These are phyloP conservation scores for Candida ascalaphidarum DNA, from an alignment of 805 yeast species.

Conservation along the genomic window DNA sequence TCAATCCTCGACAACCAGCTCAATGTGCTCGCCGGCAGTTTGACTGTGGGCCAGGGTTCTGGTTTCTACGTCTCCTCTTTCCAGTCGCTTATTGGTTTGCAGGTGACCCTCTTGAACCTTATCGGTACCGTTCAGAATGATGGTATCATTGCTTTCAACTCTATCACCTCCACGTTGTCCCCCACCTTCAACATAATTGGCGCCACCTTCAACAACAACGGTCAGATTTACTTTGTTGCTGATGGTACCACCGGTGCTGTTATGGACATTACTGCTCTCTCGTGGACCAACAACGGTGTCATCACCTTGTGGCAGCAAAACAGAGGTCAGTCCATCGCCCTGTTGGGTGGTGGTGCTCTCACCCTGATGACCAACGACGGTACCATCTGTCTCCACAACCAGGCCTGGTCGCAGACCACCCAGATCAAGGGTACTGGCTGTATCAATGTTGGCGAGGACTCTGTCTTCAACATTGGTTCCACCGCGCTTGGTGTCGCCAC, in stretches of 20 bases:
- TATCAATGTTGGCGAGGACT: slow-evolving; percentile 2
- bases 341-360: slow-evolving; percentile 3
- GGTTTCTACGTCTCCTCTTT: slow-evolving; percentile 9
- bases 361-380: slow-evolving; percentile 16
- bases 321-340: too few relatives aligned
- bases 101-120: slow-evolving; percentile 4
- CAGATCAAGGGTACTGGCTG: slow-evolving; percentile 17
- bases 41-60: neutral
- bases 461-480: too few relatives aligned
- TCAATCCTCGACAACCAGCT: slow-evolving; percentile 8
- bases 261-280: too few relatives aligned
- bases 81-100: slow-evolving; percentile 5
- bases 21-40: slow-evolving; percentile 3
- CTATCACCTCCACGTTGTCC: slow-evolving; percentile 5
- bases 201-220: slow-evolving; percentile 8
- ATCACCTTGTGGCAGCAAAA: too few relatives aligned
- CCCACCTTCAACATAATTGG: slow-evolving; percentile 6
- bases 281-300: too few relatives aligned
- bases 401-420: slow-evolving; percentile 13
- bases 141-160: slow-evolving; percentile 12
- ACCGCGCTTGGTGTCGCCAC: too few relatives aligned
- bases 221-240: slow-evolving; percentile 8
- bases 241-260: slow-evolving; percentile 1
- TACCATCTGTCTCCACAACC: slow-evolving; percentile 16
- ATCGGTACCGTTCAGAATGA: slow-evolving; percentile 7